Evolutionary conservation across 192 early-diverging fungal genomes (phyloP).

Genomic region (Coemansia sp.): DNA sequence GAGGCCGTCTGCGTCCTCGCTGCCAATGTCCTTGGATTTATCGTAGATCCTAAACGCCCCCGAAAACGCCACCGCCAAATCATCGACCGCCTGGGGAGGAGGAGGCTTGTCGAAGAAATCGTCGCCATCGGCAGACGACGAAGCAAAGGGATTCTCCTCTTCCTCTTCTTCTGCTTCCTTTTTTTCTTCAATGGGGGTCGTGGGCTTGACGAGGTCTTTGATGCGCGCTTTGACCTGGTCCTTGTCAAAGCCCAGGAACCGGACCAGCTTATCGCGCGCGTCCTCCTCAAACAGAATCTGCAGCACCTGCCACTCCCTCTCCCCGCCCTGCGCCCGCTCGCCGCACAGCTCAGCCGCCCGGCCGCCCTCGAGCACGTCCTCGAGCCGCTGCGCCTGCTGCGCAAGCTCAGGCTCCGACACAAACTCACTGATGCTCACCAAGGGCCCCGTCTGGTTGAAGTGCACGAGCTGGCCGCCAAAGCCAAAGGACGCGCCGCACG

Average conservation of each 20-base stretch:
- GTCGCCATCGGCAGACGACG: conserved; percentile 45
- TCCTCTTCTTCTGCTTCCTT: conserved; percentile 15
- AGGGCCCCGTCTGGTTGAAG: conserved; percentile 54
- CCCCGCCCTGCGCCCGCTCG: conserved; percentile 33
- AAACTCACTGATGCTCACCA: conserved; percentile 64
- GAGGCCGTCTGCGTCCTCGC: conserved; percentile 61
- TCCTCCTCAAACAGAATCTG: conserved; percentile 77
- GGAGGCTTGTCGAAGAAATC: conserved; percentile 52
- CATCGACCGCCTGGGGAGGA: conserved; percentile 7
- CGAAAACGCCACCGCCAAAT: conserved; percentile 24
- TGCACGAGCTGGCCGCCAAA: conserved; percentile 87
- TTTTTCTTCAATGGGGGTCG: no score
- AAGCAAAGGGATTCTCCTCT: conserved; percentile 32
- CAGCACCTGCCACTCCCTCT: conserved; percentile 75
- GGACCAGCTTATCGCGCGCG: conserved; percentile 75
- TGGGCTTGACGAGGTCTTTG: background rate
- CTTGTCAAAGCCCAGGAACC: conserved; percentile 86
- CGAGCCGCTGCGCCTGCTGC: conserved; percentile 68
- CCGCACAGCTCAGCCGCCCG: conserved; percentile 52
- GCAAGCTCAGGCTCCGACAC: conserved; percentile 74
- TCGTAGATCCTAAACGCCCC: conserved; percentile 40
- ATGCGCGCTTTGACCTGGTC: conserved; percentile 3
- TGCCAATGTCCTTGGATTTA: conserved; percentile 35
- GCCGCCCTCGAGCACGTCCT: conserved; percentile 61
- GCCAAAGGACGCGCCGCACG: conserved; percentile 81